Base-by-base conservation (phyloP, 306 rosid species). In the Urtica urens region DNA sequence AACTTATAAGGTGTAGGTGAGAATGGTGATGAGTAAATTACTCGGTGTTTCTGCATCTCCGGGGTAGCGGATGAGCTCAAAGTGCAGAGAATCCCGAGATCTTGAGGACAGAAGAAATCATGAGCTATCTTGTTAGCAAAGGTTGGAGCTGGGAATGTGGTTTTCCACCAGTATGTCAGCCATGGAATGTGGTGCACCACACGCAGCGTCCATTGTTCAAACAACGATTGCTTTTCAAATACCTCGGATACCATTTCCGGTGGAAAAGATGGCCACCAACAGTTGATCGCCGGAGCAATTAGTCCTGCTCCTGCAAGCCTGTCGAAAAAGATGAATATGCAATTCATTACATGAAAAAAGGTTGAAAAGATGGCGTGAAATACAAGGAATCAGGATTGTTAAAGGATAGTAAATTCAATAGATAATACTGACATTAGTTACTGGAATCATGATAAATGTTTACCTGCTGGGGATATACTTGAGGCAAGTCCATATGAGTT, bases 161-260 rank as follows among this genome's bases (percentile, higher is more conserved):
- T 79, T 28, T 66, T 45, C 87, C 82, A 75, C 79, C 79, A 79
- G 16, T 57, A 57, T 18, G 68, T 69, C 26, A 72, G 71, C 82
- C 73, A 66, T 21, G 80, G 79, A 1, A 57, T 0, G 31, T 75
- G 40, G 39, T 79, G 87, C 62, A 70, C 58, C 47, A 66, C 79
- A 43, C 77, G 41, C 33, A 79, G 17, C 0, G 73, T 19, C 87
- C 82, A 79, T 51, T 75, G 82, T 9, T 75, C 82, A 22, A 15
- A 59, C 9, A 3, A 13, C 1, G 49, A 66, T 63, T 69, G 79
- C 30, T 53, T 23, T 22, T 69, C 29, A 34, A 65, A 79, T 10
- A 68, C 68, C 45, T 69, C 40, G 12, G 35, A 33, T 15, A 73
- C 56, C 48, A 72, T 20, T 51, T 75, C 66, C 0, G 61, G 34